Evolutionary conservation across 257 asterid genomes (phyloP).

Genomic region (Voacanga thouarsii): DNA sequence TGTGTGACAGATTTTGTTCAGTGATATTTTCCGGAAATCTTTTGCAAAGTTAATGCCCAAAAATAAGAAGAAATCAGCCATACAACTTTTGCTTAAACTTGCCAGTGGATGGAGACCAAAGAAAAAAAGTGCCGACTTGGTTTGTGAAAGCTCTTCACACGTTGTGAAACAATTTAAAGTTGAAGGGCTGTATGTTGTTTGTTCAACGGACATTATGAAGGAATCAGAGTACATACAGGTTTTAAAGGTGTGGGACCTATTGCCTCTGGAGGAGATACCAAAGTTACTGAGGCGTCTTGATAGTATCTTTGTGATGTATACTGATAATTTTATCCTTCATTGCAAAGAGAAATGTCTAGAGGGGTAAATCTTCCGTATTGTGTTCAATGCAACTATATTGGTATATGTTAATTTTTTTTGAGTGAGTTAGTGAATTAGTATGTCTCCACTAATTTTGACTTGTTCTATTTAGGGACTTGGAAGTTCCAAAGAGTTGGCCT

Average conservation of each 20-base stretch:
- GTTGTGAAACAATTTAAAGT: slow-evolving; percentile 51
- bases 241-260: slow-evolving; percentile 59
- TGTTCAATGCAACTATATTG: not conserved
- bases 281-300: slow-evolving; percentile 52
- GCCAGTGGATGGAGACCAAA: slow-evolving; percentile 75
- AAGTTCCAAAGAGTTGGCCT: slow-evolving; percentile 58
- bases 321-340: slow-evolving; percentile 42
- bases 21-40: slow-evolving; percentile 53
- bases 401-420: not conserved
- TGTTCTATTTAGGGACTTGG: slow-evolving; percentile 36
- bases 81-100: slow-evolving; percentile 41
- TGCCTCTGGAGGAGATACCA: slow-evolving; percentile 41
- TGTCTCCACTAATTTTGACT: not conserved
- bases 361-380: slow-evolving; percentile 37
- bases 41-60: slow-evolving; percentile 36
- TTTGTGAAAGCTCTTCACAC: slow-evolving; percentile 42
- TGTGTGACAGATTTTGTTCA: slow-evolving; percentile 45
- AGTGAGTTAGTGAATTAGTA: not conserved
- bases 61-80: slow-evolving; percentile 31
- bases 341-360: slow-evolving; percentile 45
- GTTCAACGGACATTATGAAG: slow-evolving; percentile 50
- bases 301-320: slow-evolving; percentile 40
- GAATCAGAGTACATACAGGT: slow-evolving; percentile 44
- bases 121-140: slow-evolving; percentile 40
- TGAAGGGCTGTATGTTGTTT: slow-evolving; percentile 39